Evolutionary conservation across 371 early-diverging fungal species (phyloP).

Genomic region (Mortierella sp.): DNA sequence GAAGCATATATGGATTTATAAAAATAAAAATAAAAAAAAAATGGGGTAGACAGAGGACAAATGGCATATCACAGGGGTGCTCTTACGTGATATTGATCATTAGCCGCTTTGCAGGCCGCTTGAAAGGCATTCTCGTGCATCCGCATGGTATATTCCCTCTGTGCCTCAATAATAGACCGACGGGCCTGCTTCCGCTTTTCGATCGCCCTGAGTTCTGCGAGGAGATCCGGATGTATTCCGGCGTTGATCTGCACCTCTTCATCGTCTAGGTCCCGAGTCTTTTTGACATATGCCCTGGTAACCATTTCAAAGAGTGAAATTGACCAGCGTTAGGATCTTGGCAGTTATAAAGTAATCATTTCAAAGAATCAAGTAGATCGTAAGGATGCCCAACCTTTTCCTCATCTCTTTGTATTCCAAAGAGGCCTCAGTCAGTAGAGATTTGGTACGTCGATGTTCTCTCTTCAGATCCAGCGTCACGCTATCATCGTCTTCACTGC

Average conservation of each 20-base stretch:
- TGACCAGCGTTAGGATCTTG: neutral
- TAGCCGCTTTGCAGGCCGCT: slow-evolving; percentile 36
- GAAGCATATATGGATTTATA: too few relatives aligned
- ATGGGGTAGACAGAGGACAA: too few relatives aligned
- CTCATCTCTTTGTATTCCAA: slow-evolving; percentile 28
- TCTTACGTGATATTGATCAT: slow-evolving; percentile 39
- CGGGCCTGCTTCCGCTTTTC: slow-evolving; percentile 35
- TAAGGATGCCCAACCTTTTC: slow-evolving; percentile 18
- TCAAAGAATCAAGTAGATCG: too few relatives aligned
- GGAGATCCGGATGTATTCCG: slow-evolving; percentile 39
- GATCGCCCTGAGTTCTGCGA: slow-evolving; percentile 43
- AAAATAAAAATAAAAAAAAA: neutral
- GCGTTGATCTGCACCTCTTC: slow-evolving; percentile 42
- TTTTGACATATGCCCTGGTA: neutral
- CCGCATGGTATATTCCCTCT: slow-evolving; percentile 17
- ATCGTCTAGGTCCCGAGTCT: slow-evolving; percentile 23
- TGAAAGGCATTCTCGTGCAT: slow-evolving; percentile 33
- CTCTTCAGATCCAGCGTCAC: slow-evolving; percentile 32
- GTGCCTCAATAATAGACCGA: slow-evolving; percentile 17
- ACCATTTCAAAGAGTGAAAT: neutral
- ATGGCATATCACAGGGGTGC: neutral
- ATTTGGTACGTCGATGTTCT: slow-evolving; percentile 28
- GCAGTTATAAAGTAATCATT: neutral
- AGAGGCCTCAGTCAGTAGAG: slow-evolving; percentile 15
- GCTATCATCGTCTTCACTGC: slow-evolving; percentile 40